Base-by-base conservation (phyloP, 2,329 filamentous ascomycete species). In the Xylariomycetidae sp. region DNA sequence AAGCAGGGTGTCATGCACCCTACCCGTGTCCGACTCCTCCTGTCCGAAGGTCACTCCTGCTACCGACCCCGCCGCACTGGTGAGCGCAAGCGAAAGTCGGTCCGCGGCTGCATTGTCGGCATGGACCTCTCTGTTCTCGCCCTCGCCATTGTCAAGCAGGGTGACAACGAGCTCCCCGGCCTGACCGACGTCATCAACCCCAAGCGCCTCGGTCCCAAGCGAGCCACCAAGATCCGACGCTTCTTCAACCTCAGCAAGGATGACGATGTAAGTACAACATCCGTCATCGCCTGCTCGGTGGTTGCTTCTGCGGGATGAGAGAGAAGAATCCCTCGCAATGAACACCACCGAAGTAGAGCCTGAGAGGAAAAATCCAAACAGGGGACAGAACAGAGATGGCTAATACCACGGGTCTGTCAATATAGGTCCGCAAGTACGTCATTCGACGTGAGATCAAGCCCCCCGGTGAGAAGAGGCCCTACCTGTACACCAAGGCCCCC, bases 181-280 rank as follows among this genome's bases (percentile, higher is more conserved):
- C 74, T 98, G 54, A 98, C 92, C 77, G 92, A 98, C 70, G 81
- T 85, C 67, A 88, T 97, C 64, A 86, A 94, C 80, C 92, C 92
- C 71, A 98, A 98, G 87, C 86, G 92, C 62, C 86, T 98, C 64
- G 92, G 92, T 59, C 92, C 92, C 77, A 98, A 98, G 89, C 87
- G 92, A 64, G 92, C 92, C 66, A 95, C 88, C 77, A 98, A 97
- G 88, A 97, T 98, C 76, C 88, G 90, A 72, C 85, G 82, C 69
- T 98, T 98, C 85, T 98, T 97, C 78, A 83, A 88, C 77, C 86
- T 98, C 81, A 90, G 84, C 86, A 97, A 97, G 89, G 89, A 97
- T 84, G 92, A 98, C 80, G 92, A 98, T 86, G 90, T 97, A 85
- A 81, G 86, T 88, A 67, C 62, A 59, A 63, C 64, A 70, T 62